Evolutionary conservation across 257 asterid genomes (phyloP).

Genomic region (Parsonsia alboflavescens): DNA sequence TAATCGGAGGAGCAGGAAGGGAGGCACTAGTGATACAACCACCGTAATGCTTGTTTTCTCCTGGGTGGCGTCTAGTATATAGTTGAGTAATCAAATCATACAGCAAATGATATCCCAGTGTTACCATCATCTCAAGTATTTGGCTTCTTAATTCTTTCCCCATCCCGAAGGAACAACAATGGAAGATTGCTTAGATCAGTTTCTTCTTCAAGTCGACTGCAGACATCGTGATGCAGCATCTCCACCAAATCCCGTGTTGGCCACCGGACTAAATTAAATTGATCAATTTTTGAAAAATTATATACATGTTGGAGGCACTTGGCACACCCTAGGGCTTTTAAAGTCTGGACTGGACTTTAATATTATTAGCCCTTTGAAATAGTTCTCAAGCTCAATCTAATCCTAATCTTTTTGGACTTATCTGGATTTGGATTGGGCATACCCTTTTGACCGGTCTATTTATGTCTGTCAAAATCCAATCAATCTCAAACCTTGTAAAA

Average conservation of each 20-base stretch:
- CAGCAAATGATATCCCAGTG: neutral
- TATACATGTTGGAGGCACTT: too few species aligned
- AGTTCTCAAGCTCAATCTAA: too few species aligned
- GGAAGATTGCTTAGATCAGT: neutral
- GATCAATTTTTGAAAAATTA: too few species aligned
- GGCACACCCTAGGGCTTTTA: too few species aligned
- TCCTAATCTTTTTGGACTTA: too few species aligned
- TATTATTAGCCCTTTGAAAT: too few species aligned
- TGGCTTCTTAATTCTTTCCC: neutral
- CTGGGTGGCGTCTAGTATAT: neutral
- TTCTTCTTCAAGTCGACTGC: slow-evolving; percentile 35
- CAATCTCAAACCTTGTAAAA: too few species aligned
- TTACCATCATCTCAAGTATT: neutral
- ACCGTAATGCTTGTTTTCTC: neutral
- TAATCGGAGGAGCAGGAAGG: neutral
- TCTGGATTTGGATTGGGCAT: too few species aligned
- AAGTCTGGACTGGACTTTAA: too few species aligned
- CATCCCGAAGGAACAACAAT: neutral
- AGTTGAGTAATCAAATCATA: neutral
- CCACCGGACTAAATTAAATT: neutral
- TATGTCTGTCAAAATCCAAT: too few species aligned
- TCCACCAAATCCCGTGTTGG: slow-evolving; percentile 56
- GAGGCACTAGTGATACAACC: neutral
- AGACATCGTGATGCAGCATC: slow-evolving; percentile 47
- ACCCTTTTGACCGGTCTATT: too few species aligned